Evolutionary conservation across 192 early-diverging fungal species (phyloP).

Genomic region (Gorgonomyces haynaldii): DNA sequence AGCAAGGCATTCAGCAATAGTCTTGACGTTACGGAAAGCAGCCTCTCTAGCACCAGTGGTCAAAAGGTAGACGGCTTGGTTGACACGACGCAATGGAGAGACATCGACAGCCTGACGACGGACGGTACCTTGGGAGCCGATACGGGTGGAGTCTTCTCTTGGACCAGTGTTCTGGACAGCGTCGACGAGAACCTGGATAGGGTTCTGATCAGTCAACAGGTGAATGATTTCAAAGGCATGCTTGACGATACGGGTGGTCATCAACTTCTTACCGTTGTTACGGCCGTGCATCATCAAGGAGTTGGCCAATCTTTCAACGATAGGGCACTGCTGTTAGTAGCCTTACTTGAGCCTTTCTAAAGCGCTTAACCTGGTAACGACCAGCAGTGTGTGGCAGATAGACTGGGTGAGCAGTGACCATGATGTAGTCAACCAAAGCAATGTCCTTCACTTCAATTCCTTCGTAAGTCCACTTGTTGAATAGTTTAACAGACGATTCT

Average conservation of each 20-base stretch:
- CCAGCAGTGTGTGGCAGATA: slow-evolving; percentile 98
- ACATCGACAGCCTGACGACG: slow-evolving; percentile 99
- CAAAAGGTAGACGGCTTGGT: slow-evolving; percentile 88
- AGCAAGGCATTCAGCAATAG: slow-evolving; percentile 98
- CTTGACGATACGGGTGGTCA: slow-evolving; percentile 97
- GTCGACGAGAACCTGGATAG: slow-evolving; percentile 94
- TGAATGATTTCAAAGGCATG: slow-evolving; percentile 99
- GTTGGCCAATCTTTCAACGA: slow-evolving; percentile 96
- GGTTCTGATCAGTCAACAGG: slow-evolving; percentile 96
- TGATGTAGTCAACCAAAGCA: slow-evolving; percentile 64
- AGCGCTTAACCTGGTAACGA: slow-evolving; percentile 91
- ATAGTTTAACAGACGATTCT: slow-evolving; percentile 7
- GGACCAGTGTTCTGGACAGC: slow-evolving; percentile 99
- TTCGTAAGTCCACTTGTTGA: slow-evolving; percentile 80
- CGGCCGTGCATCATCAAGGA: slow-evolving; percentile 99
- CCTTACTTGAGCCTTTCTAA: slow-evolving; percentile 87
- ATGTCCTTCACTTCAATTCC: slow-evolving; percentile 81
- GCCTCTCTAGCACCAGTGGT: slow-evolving; percentile 97
- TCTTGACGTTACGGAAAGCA: slow-evolving; percentile 99
- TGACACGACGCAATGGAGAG: slow-evolving; percentile 92
- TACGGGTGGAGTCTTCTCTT: slow-evolving; percentile 98
- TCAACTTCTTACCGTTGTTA: slow-evolving; percentile 99
- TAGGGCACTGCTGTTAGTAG: slow-evolving; percentile 62
- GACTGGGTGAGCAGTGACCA: slow-evolving; percentile 71
- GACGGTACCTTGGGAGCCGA: slow-evolving; percentile 93